Conservation (phyloP, 306 rosid species). For the Castanea mollissima region DNA sequence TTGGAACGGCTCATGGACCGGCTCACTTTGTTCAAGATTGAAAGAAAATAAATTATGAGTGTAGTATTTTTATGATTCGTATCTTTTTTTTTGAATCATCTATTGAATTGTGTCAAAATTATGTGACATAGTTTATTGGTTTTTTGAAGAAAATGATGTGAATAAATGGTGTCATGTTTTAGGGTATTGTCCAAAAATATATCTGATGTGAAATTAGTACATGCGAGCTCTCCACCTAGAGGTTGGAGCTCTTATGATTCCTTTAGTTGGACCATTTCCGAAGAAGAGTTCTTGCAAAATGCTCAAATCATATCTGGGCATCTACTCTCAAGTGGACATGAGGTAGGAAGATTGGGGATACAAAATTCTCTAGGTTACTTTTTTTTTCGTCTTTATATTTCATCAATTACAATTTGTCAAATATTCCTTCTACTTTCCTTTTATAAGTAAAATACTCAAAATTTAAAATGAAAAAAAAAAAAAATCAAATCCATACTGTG, state of each 20-base stretch:
- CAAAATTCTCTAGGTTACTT: too few relatives aligned
- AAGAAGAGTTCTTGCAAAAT: slow-evolving; percentile 62
- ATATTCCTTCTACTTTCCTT: too few relatives aligned
- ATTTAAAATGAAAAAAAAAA: too few relatives aligned
- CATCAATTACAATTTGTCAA: too few relatives aligned
- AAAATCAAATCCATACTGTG: not conserved
- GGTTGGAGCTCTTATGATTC: slow-evolving; percentile 98
- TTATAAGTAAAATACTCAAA: too few relatives aligned
- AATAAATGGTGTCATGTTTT: slow-evolving; percentile 17
- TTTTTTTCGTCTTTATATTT: too few relatives aligned
- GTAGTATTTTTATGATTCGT: too few relatives aligned
- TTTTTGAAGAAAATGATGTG: slow-evolving; percentile 9
- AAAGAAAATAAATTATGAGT: too few relatives aligned
- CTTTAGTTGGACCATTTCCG: slow-evolving; percentile 85
- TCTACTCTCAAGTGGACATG: slow-evolving; percentile 63
- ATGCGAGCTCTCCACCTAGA: slow-evolving; percentile 76
- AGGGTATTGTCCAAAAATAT: slow-evolving; percentile 39
- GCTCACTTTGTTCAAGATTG: too few relatives aligned
- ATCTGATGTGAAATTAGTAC: not conserved
- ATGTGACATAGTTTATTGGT: not conserved
- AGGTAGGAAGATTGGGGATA: slow-evolving; percentile 42
- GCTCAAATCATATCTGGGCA: slow-evolving; percentile 53
- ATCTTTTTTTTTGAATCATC: too few relatives aligned
- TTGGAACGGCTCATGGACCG: too few relatives aligned
- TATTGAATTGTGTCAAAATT: too few relatives aligned